These are phyloP conservation scores for Xanthoceras sorbifolium DNA, from an alignment of 345 rosid genomes.

Conservation along the genomic window DNA sequence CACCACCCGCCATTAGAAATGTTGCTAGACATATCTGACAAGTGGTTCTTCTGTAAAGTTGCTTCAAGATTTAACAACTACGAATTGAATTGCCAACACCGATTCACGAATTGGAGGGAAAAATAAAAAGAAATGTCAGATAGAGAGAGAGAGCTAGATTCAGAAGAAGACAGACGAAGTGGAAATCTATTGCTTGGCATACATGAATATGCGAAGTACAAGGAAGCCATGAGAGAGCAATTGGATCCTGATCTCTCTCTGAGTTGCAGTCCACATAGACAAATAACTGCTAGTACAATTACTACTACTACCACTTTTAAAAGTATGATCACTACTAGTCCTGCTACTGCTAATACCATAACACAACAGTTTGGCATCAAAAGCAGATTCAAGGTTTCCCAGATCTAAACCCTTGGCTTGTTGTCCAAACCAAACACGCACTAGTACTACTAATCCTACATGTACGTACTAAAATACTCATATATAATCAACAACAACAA, in stretches of 20 bases:
- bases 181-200: slow-evolving; percentile 34
- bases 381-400: slow-evolving; percentile 30
- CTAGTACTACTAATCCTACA: slow-evolving; percentile 26
- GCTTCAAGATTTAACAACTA: slow-evolving; percentile 23
- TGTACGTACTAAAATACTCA: slow-evolving; percentile 17
- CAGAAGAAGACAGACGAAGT: slow-evolving; percentile 13
- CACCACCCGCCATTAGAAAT: slow-evolving; percentile 13
- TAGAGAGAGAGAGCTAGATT: background rate
- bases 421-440: slow-evolving; percentile 19
- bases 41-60: slow-evolving; percentile 18
- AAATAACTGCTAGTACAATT: slow-evolving; percentile 33
- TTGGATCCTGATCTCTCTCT: slow-evolving; percentile 23
- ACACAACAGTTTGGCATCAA: slow-evolving; percentile 40
- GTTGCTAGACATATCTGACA: slow-evolving; percentile 29
- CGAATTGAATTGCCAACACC: slow-evolving; percentile 13
- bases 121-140: background rate
- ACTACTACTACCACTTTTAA: slow-evolving; percentile 29
- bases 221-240: slow-evolving; percentile 18
- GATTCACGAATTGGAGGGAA: background rate
- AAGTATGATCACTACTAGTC: slow-evolving; percentile 14
- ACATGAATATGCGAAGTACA: slow-evolving; percentile 31
- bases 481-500: background rate
- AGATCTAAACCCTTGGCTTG: slow-evolving; percentile 24
- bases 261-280: slow-evolving; percentile 24
- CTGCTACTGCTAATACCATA: slow-evolving; percentile 21